Evolutionary conservation across 257 asterid species (phyloP).

Genomic region (Ajuga chamaepitys): DNA sequence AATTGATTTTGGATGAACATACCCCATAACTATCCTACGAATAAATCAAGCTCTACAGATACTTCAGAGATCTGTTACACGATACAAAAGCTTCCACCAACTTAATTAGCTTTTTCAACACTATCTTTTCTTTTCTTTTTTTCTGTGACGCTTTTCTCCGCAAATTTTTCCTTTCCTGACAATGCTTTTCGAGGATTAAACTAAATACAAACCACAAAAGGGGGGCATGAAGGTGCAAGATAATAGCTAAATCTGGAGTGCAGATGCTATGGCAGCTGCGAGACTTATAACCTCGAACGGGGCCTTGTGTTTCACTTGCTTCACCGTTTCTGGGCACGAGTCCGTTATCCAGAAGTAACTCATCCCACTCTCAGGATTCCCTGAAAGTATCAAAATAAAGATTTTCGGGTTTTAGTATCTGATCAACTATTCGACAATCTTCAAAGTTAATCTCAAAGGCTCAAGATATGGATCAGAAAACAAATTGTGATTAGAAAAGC

Average conservation of each 20-base stretch:
- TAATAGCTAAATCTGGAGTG: slow-evolving; percentile 60
- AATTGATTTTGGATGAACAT: not conserved
- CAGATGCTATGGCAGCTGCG: slow-evolving; percentile 76
- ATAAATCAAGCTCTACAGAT: not conserved
- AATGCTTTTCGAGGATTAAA: not conserved
- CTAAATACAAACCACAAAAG: not conserved
- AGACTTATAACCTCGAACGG: slow-evolving; percentile 88
- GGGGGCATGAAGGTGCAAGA: not conserved
- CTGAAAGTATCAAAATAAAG: slow-evolving; percentile 25
- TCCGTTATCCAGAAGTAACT: slow-evolving; percentile 95
- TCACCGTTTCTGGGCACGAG: slow-evolving; percentile 84
- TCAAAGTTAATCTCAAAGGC: not conserved
- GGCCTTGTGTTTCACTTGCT: slow-evolving; percentile 60
- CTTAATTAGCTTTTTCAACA: slow-evolving; percentile 3
- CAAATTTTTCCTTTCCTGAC: not conserved
- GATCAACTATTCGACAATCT: not conserved
- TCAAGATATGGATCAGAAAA: not conserved
- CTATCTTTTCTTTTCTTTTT: slow-evolving; percentile 26
- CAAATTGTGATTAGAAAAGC: not conserved
- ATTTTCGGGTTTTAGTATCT: not conserved
- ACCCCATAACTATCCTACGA: slow-evolving; percentile 6
- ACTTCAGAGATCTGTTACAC: not conserved
- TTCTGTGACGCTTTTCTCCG: too few species aligned
- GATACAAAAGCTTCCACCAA: not conserved
- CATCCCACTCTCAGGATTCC: slow-evolving; percentile 72